Conservation (phyloP, 108 stramenopile species). For the Parietichytrium sp. region DNA sequence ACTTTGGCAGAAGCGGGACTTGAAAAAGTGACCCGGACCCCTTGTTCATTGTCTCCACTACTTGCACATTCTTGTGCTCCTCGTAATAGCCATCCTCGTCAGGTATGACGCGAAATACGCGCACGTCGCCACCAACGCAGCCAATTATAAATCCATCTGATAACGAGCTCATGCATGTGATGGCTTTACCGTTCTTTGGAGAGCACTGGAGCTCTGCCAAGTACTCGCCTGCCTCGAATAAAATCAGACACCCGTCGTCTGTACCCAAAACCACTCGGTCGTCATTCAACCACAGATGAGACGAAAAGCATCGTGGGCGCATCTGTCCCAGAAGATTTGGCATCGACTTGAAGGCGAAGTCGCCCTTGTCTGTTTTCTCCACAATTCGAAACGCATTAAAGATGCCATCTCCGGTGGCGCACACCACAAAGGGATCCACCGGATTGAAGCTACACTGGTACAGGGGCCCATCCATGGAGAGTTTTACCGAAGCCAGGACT, state of each 20-base stretch:
- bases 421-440: conserved; percentile 52
- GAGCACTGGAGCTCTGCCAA: conserved; percentile 46
- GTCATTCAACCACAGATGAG: conserved; percentile 60
- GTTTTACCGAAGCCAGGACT: conserved; percentile 43
- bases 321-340: conserved; percentile 26
- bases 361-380: conserved; percentile 39
- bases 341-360: conserved; percentile 31
- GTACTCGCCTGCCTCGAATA: conserved; percentile 62
- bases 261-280: conserved; percentile 59
- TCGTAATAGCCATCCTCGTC: conserved; percentile 50
- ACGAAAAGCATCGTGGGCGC: conserved; percentile 53
- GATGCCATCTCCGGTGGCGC: conserved; percentile 57
- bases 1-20: not conserved
- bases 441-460: conserved; percentile 57
- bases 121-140: conserved; percentile 53
- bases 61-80: conserved; percentile 27
- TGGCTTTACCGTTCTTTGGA: conserved; percentile 40
- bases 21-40: not conserved
- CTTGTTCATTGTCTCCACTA: not conserved
- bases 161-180: conserved; percentile 49
- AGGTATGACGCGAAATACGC: conserved; percentile 47
- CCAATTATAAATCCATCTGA: conserved; percentile 63
- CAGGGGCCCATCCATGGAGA: conserved; percentile 46
- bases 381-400: conserved; percentile 54
- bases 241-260: conserved; percentile 54